Evolutionary conservation across 2,329 filamentous ascomycete species (phyloP), one percentile per base, ranked within the genome.

Genomic region (Arthrobotrys musiformis): DNA sequence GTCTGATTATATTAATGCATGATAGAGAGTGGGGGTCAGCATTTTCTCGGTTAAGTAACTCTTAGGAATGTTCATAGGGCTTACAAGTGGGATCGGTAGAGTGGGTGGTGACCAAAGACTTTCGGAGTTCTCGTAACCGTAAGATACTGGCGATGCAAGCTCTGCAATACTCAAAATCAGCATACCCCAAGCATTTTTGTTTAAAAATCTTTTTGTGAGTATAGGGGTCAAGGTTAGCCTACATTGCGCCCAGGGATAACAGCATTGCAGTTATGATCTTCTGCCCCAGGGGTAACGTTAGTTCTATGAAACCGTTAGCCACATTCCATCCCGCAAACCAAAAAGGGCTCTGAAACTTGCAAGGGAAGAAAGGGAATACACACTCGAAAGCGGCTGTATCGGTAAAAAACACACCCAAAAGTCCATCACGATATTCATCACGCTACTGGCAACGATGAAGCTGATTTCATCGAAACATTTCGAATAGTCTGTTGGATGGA

Each of bases 401-500:
- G 72, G 72, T 19, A 77, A 35, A 61, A 64, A 60, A 40, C 64
- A 70, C 2, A 77, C 72, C 64, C 64, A 70, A 30, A 77, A 70
- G 24, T 77, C 72, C 58, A 70, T 46, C 5, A 70, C 13, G n/a
- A 77, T 77, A 44, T 24, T 66, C 46, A 77, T 26, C 8, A 70
- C 54, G 26, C 64, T 66, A 22, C 35, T 52, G 2, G 60, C 42
- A 30, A 52, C 33, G 4, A 70, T n/a, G 40, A 77, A 77, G 1
- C 5, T n/a, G 11, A 58, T 70, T 42, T 42, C 22, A 9, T 77
- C 30, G 22, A 77, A 61, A 42, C 72, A 77, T 19, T 66, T 44
- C 3, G 46, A 26, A 30, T 52, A 42, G 15, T 70, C 58, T 9
- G 58, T 66, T 4, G 60, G 64, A 35, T 52, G 58, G n/a, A 77